Conservation (phyloP, 768 basidiomycete species). For the Lentinula sp. region DNA sequence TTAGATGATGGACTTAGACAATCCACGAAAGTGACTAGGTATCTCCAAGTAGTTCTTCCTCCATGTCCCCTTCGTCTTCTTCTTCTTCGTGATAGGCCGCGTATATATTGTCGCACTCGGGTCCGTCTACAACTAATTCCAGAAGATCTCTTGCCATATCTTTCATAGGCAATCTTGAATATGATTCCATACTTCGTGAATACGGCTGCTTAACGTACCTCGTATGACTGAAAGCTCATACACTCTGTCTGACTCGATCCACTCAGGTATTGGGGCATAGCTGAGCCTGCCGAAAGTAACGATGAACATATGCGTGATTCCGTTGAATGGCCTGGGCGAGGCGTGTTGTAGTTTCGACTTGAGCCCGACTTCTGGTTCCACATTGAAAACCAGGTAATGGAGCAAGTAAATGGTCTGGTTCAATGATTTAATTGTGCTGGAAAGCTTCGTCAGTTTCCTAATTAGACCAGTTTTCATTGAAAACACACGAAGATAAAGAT, state of each 20-base stretch:
- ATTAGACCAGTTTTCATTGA: not conserved
- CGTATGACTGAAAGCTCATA: constrained; percentile 36
- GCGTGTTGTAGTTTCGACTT: constrained; percentile 54
- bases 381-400: constrained; percentile 53
- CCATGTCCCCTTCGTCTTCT: constrained; percentile 55
- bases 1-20: not conserved
- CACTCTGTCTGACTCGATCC: constrained; percentile 37
- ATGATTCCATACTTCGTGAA: constrained; percentile 4
- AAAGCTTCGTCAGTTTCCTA: constrained; percentile 3
- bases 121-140: constrained; percentile 66
- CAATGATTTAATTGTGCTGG: constrained; percentile 45
- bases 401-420: constrained; percentile 53
- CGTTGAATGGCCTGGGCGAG: constrained; percentile 49
- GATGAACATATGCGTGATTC: constrained; percentile 62
- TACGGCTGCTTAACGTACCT: constrained; percentile 30
- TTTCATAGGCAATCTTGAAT: constrained; percentile 15
- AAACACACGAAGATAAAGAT: constrained; percentile 29
- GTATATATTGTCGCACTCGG: constrained; percentile 64
- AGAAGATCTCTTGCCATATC: constrained; percentile 56
- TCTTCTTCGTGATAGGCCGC: constrained; percentile 48
- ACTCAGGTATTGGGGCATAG: constrained; percentile 60
- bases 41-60: constrained; percentile 36
- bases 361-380: constrained; percentile 41
- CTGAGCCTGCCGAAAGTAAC: constrained; percentile 74
- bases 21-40: not conserved